Evolutionary conservation across 768 basidiomycete species (phyloP).

Genomic region (Mycena rebaudengoi): DNA sequence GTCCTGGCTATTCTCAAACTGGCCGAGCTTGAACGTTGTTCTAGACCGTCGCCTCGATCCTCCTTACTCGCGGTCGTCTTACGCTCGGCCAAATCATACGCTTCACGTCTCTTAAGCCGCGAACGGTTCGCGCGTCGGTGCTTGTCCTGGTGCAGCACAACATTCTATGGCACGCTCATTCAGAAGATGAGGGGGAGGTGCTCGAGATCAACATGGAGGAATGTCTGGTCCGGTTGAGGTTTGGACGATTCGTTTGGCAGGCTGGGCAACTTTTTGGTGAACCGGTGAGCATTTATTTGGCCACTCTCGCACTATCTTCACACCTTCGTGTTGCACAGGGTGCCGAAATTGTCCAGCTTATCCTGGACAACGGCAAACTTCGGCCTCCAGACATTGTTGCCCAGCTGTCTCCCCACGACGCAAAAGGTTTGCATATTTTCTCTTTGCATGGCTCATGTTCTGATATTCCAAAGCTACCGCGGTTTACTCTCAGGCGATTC

Average conservation of each 20-base stretch:
- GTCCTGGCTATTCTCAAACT: slow-evolving; percentile 19
- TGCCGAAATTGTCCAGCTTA: slow-evolving; percentile 74
- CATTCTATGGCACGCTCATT: slow-evolving; percentile 83
- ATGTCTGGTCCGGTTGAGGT: slow-evolving; percentile 82
- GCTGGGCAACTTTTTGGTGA: slow-evolving; percentile 77
- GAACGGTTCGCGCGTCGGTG: slow-evolving; percentile 73
- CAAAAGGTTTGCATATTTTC: slow-evolving; percentile 52
- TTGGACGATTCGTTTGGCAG: slow-evolving; percentile 82
- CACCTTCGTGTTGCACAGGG: slow-evolving; percentile 63
- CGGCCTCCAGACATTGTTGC: slow-evolving; percentile 75
- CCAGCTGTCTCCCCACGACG: slow-evolving; percentile 57
- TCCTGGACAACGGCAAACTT: slow-evolving; percentile 89
- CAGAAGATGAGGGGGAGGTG: slow-evolving; percentile 76
- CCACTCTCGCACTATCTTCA: neutral
- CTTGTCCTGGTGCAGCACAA: slow-evolving; percentile 92
- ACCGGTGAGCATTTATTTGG: slow-evolving; percentile 55
- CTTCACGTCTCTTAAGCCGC: slow-evolving; percentile 71
- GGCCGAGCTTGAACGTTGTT: neutral
- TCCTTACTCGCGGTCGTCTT: slow-evolving; percentile 88
- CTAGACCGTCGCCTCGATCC: slow-evolving; percentile 76
- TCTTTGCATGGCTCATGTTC: neutral
- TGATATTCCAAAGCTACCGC: slow-evolving; percentile 30
- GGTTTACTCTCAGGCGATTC: slow-evolving; percentile 69
- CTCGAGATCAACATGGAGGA: slow-evolving; percentile 86
- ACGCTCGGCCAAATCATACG: slow-evolving; percentile 73